These are phyloP conservation scores for Lagerstroemia fauriei DNA, from an alignment of 441 rosid genomes.

Conservation along the genomic window DNA sequence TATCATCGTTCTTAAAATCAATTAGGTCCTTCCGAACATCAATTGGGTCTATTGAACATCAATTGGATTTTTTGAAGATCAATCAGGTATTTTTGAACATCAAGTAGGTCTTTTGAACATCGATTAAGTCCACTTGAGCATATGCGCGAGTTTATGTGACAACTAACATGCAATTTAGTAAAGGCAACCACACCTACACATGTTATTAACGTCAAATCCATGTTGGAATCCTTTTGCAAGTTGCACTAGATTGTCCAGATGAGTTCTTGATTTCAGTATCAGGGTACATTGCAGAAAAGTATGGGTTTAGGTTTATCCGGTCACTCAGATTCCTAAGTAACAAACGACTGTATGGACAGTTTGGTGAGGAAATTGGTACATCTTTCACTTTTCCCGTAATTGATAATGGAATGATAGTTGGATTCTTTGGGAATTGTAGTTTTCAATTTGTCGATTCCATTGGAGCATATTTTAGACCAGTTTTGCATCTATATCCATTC, in stretches of 20 bases:
- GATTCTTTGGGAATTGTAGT: slow-evolving; percentile 10
- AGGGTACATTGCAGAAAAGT: background rate
- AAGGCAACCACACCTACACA: no score
- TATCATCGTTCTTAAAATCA: no score
- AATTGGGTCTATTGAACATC: no score
- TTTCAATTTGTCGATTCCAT: background rate
- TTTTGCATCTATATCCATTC: background rate
- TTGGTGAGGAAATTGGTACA: background rate
- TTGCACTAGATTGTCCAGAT: background rate
- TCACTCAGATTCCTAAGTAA: slow-evolving; percentile 18
- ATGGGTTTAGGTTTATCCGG: background rate
- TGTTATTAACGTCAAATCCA: background rate
- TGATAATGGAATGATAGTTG: slow-evolving; percentile 9
- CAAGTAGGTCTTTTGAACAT: no score
- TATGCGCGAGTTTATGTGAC: no score
- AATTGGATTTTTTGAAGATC: no score
- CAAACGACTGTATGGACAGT: slow-evolving; percentile 11
- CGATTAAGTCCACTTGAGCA: no score
- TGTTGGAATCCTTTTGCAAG: background rate
- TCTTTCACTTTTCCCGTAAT: background rate
- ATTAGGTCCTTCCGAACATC: no score
- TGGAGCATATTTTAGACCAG: slow-evolving; percentile 13
- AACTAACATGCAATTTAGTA: background rate
- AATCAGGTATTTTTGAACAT: no score
- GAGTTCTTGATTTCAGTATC: slow-evolving; percentile 7